Conservation (phyloP, 2,329 filamentous ascomycete genomes). For the Monilinia fructicola region DNA sequence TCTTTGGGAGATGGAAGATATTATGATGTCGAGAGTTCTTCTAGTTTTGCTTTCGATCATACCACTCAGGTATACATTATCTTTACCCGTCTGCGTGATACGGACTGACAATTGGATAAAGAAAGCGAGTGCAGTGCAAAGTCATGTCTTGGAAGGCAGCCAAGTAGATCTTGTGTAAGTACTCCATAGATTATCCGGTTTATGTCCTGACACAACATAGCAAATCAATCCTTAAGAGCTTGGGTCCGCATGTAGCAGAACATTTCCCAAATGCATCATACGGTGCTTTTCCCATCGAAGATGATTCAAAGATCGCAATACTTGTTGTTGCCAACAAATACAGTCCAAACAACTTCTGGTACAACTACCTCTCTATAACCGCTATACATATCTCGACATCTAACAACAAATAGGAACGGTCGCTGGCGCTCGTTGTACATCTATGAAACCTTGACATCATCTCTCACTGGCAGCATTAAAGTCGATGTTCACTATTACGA, state of each 20-base stretch:
- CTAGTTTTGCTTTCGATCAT: conserved; percentile 88
- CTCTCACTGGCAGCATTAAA: conserved; percentile 76
- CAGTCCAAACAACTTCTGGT: conserved; percentile 98
- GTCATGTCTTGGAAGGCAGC: conserved; percentile 72
- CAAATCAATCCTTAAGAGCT: conserved; percentile 77
- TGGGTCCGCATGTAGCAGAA: conserved; percentile 75
- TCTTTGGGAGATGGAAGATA: conserved; percentile 78
- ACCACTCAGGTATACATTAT: conserved; percentile 60
- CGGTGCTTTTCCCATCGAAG: conserved; percentile 78
- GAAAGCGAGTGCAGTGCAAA: conserved; percentile 82
- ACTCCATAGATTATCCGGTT: neutral
- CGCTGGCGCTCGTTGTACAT: conserved; percentile 91
- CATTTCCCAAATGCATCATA: conserved; percentile 83
- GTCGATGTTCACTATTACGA: conserved; percentile 99
- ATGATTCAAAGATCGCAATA: conserved; percentile 74
- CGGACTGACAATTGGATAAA: conserved; percentile 40
- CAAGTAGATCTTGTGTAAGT: conserved; percentile 79
- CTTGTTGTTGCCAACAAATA: conserved; percentile 94
- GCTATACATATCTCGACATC: neutral
- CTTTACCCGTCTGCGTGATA: neutral
- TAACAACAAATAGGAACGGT: conserved; percentile 67
- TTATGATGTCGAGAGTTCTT: conserved; percentile 85
- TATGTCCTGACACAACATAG: conserved; percentile 46
- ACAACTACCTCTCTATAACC: conserved; percentile 32
- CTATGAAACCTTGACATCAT: conserved; percentile 66